Base-by-base conservation (phyloP, 2,329 filamentous ascomycete genomes). In the Arthrobotrys pseudoclavata region DNA sequence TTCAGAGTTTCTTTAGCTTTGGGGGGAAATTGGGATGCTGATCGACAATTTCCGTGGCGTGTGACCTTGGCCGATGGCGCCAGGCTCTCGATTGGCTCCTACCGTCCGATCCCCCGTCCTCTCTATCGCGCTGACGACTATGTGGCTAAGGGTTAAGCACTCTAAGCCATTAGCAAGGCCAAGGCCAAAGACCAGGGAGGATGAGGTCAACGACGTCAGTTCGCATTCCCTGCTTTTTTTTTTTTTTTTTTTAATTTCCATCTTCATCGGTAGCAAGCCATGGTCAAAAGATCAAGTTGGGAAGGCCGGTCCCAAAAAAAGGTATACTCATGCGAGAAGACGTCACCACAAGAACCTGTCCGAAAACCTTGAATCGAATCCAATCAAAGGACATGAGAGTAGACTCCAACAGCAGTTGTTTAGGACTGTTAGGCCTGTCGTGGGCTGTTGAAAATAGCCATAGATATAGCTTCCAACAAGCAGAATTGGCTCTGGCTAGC, bases 281-380 rank as follows among this genome's bases (percentile, higher is more conserved):
- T n/a, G 7, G 7, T 9, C 4, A 20, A 45, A 24, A 24, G 9
- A 50, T 52, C 50, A 53, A 34, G 67, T 62, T 45, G 60, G 24
- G 55, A 62, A 53, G 52, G 18, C 20, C n/a, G 15, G 22, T n/a
- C 47, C 22, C 18, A 57, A 69, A 48, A 42, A 50, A 31, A 34
- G 47, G 57, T 40, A 47, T 24, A 29, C 26, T 57, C 57, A 71
- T 71, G 68, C 68, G 60, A 63, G 57, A 64, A 60, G 68, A 71
- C 68, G 68, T 71, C 68, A 71, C 61, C 50, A 9, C 52, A 18
- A 57, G 52, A 57, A 40, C 3, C 26, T 18, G 15, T 31, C 48
- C 15, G 9, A 53, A 53, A 53, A 34, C 48, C 48, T 52, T 52
- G 50, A 53, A 53, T 53, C 50, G 50, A 53, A 53, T 10, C 50